Percentiles rank a stretch among this genome's conserved stretches.
phyloP scores from a whole-genome alignment of 1,139 yeast genomes.

The Candida dubliniensis region DNA sequence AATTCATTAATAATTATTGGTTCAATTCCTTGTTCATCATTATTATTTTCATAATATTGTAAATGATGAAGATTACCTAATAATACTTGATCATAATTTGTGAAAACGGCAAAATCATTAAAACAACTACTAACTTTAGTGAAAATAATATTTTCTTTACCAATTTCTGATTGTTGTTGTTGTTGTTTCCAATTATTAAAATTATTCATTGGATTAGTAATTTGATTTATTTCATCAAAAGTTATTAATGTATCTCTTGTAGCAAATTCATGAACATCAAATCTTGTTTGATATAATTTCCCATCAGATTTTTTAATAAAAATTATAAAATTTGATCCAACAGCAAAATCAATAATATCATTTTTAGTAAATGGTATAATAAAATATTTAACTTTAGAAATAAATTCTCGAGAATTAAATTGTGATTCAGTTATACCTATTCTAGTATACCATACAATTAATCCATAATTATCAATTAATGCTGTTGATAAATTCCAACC shows the following conservation, averaged over 20 bases:
- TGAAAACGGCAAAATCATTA: slow-evolving; percentile 27
- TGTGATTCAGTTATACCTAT: slow-evolving; percentile 27
- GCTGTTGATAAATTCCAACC: slow-evolving; percentile 72
- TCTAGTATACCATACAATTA: slow-evolving; percentile 61
- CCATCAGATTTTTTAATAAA: slow-evolving; percentile 48
- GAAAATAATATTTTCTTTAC: slow-evolving; percentile 9
- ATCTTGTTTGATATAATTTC: slow-evolving; percentile 40
- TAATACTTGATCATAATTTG: slow-evolving; percentile 27
- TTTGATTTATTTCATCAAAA: slow-evolving; percentile 10
- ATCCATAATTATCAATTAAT: slow-evolving; percentile 50
- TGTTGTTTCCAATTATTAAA: slow-evolving; percentile 35
- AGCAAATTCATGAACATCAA: slow-evolving; percentile 23
- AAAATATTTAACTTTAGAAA: slow-evolving; percentile 36
- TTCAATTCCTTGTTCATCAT: slow-evolving; percentile 12
- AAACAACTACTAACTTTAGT: slow-evolving; percentile 32
- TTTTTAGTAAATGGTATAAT: slow-evolving; percentile 41
- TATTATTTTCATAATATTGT: slow-evolving; percentile 32
- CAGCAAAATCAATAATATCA: slow-evolving; percentile 55
- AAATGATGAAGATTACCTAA: slow-evolving; percentile 14
- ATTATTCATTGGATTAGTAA: slow-evolving; percentile 15
- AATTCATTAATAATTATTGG: slow-evolving; percentile 36
- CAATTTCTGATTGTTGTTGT: slow-evolving; percentile 7
- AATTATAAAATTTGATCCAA: slow-evolving; percentile 53
- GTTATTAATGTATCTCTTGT: slow-evolving; percentile 10
- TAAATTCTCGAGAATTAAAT: slow-evolving; percentile 19